Base-by-base conservation (phyloP, 306 rosid species). In the Fragaria iinumae region DNA sequence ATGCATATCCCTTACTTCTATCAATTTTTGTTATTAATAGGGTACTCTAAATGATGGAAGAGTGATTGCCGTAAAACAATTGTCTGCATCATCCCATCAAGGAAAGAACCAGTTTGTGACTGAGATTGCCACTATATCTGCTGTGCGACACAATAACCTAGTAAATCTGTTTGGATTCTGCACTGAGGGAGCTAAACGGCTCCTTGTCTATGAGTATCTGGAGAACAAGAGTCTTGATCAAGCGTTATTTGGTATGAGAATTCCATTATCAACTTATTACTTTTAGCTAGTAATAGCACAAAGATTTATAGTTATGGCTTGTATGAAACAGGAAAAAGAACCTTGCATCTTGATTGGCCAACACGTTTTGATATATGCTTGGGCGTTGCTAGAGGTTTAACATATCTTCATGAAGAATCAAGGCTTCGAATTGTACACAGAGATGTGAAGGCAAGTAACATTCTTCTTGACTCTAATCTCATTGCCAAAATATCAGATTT, bases 161-260 rank as follows among this genome's bases (percentile, higher is more conserved):
- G 98, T 93, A 73, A 88, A 86, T 76, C 73, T 93, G 69, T 84
- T 84, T 13, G 97, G 98, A 56, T 93, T 91, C 75, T 93, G 97
- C 85, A 68, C 86, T 21, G 93, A 93, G 66, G 97, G 93, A 60
- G 78, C 73, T 45, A 84, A 88, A 69, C 77, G 88, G 57, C 97
- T 91, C 77, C 93, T 93, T 53, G 95, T 93, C 25, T 93, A 89
- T 11, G 96, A 93, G 85, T 93, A 80, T 79, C 86, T 91, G 7
- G 95, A 91, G 79, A 93, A 93, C 73, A 93, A 87, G 82, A 91
- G 97, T 76, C 93, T 91, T 76, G 97, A 89, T 84, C 96, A 88
- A 89, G 97, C 93, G 71, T 48, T 93, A 73, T 93, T 93, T 82
- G 97, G 97, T 93, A 88, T 39, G 87, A 53, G 63, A 69, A 76